phyloP scores from a whole-genome alignment of 352 stramenopile species.

The Globisporangium solare region DNA sequence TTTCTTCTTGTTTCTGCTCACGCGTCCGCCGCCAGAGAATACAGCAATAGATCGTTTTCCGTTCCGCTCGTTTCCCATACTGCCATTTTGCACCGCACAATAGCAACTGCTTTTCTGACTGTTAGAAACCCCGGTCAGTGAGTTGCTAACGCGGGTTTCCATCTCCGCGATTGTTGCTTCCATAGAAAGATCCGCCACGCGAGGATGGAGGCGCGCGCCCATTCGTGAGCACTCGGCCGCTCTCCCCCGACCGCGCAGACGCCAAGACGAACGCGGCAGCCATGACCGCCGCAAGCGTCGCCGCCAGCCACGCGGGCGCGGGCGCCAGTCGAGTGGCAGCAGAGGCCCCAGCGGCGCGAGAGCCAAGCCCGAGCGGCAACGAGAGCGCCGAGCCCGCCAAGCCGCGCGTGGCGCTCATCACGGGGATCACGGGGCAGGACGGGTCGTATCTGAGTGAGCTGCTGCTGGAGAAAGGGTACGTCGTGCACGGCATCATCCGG shows the following conservation, averaged over 20 bases:
- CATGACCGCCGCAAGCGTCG: background rate
- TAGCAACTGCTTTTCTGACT: too few relatives aligned
- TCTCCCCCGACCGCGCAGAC: background rate
- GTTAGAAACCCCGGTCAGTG: too few relatives aligned
- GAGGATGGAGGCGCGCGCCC: background rate
- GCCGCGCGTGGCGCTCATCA: constrained; percentile 89
- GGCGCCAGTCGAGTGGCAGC: too few relatives aligned
- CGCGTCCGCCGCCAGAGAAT: background rate
- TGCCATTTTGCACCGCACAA: too few relatives aligned
- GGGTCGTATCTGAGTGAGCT: constrained; percentile 98
- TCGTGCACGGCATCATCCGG: constrained; percentile 94
- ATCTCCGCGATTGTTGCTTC: background rate
- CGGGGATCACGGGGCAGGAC: constrained; percentile 98
- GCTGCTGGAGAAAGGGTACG: constrained; percentile 96
- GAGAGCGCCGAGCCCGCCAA: background rate
- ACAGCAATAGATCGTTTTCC: background rate
- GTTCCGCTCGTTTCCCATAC: too few relatives aligned
- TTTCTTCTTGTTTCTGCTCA: too few relatives aligned
- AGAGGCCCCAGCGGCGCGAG: background rate
- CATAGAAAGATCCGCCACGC: background rate
- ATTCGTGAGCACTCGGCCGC: background rate
- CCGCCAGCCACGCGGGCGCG: too few relatives aligned
- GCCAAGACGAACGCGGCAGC: background rate
- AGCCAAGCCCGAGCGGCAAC: too few relatives aligned
- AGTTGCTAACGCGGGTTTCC: too few relatives aligned